Percentiles rank a stretch among this genome's conserved stretches.
phyloP scores from a whole-genome alignment of 352 stramenopile genomes.

The Bremia lactucae region DNA sequence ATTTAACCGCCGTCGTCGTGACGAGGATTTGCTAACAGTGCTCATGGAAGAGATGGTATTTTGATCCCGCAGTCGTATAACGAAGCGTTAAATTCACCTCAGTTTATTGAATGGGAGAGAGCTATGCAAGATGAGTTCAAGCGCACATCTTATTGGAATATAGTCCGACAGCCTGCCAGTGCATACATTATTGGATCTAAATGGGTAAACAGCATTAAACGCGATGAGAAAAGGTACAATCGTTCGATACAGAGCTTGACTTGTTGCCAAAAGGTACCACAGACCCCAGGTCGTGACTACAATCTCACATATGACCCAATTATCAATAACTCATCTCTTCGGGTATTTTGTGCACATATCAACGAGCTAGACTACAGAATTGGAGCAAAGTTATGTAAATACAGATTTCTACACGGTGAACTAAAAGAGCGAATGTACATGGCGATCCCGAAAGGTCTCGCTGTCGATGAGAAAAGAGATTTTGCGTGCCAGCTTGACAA shows the following conservation, averaged over 20 bases:
- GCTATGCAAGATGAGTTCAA: not conserved
- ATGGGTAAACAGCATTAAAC: not conserved
- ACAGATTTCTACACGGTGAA: constrained; percentile 19
- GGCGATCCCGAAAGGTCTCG: not conserved
- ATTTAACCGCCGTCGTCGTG: not conserved
- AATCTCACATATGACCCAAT: constrained; percentile 1
- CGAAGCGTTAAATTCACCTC: not conserved
- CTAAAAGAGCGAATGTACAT: constrained; percentile 11
- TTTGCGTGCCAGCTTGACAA: constrained; percentile 15
- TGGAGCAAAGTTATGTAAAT: constrained; percentile 16
- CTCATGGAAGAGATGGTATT: not conserved
- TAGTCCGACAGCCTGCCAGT: not conserved
- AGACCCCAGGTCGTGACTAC: not conserved
- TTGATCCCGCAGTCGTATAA: not conserved
- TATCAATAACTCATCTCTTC: not conserved
- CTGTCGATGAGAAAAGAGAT: not conserved
- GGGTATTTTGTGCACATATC: not conserved
- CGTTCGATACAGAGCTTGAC: not conserved
- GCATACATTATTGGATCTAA: not conserved
- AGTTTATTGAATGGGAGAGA: not conserved
- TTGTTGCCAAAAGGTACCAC: not conserved
- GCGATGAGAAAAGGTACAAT: not conserved
- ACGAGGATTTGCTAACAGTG: not conserved
- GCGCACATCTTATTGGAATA: not conserved
- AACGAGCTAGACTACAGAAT: constrained; percentile 1